phyloP scores from a whole-genome alignment of 768 basidiomycete genomes.

The Serendipita indica region DNA sequence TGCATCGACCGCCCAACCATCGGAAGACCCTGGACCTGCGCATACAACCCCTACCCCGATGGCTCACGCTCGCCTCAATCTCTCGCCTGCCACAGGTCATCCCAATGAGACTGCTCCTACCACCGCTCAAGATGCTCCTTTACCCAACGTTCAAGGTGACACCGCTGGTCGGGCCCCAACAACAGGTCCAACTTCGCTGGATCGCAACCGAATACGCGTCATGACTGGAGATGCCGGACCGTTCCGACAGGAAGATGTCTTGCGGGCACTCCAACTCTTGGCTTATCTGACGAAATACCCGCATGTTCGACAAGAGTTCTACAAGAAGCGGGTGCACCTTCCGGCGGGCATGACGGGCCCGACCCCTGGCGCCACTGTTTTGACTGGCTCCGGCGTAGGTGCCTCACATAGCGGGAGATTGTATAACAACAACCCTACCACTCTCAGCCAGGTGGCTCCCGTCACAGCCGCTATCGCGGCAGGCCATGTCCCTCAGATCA shows the following conservation, averaged over 20 bases:
- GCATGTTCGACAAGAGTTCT: slow-evolving; percentile 91
- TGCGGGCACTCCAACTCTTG: slow-evolving; percentile 78
- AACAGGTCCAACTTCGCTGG: background rate
- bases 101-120: background rate
- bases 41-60: background rate
- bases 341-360: slow-evolving; percentile 32
- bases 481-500: slow-evolving; percentile 31
- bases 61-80: background rate
- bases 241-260: slow-evolving; percentile 88
- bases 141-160: background rate
- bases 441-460: slow-evolving; percentile 15
- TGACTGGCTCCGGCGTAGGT: slow-evolving; percentile 1
- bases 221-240: slow-evolving; percentile 34
- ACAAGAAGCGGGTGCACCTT: slow-evolving; percentile 71
- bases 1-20: background rate
- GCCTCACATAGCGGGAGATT: slow-evolving; percentile 17
- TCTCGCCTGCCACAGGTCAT: background rate
- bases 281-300: slow-evolving; percentile 98
- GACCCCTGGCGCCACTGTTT: slow-evolving; percentile 15
- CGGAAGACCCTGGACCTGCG: background rate
- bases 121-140: background rate
- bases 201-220: background rate
- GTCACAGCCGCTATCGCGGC: slow-evolving; percentile 15
- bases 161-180: background rate
- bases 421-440: slow-evolving; percentile 17